Percentiles rank a stretch among this genome's conserved stretches.
Conservation (phyloP, 2,329 filamentous ascomycete species). For the Ceratocystis ficicola region DNA sequence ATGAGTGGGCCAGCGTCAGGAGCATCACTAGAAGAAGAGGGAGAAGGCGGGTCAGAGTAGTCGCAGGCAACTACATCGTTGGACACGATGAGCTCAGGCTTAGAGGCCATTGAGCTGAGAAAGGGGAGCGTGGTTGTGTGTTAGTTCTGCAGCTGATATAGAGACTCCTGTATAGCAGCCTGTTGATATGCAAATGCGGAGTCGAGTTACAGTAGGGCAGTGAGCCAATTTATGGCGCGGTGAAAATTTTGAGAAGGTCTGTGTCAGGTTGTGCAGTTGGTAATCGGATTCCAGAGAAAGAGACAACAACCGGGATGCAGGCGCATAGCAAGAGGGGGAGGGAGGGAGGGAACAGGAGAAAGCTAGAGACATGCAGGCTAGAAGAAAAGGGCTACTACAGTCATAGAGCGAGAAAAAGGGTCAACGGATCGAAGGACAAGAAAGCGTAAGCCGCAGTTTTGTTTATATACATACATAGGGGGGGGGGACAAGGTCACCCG, state of each 20-base stretch:
- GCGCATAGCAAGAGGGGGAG: neutral
- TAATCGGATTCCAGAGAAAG: neutral
- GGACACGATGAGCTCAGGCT: conserved; percentile 34
- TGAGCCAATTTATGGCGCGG: neutral
- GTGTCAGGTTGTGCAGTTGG: neutral
- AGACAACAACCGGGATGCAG: conserved; percentile 6
- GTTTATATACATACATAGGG: neutral
- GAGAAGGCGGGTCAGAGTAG: conserved; percentile 14
- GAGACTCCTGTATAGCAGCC: neutral
- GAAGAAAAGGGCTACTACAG: neutral
- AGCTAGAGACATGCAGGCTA: neutral
- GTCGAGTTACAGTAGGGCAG: neutral
- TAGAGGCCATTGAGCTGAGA: conserved; percentile 20
- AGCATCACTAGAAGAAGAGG: conserved; percentile 26
- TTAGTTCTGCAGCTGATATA: neutral
- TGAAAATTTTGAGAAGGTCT: conserved; percentile 9
- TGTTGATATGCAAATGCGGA: neutral
- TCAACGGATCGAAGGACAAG: neutral
- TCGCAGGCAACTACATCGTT: conserved; percentile 26
- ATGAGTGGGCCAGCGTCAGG: conserved; percentile 36
- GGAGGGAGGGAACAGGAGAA: neutral
- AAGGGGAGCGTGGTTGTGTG: neutral
- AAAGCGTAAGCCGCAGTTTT: neutral
- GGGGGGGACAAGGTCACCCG: neutral
- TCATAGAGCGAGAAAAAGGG: neutral